These are phyloP conservation scores for Austroboletus novae-zelandiae DNA, from an alignment of 1,284 basidiomycete species.

Conservation along the genomic window DNA sequence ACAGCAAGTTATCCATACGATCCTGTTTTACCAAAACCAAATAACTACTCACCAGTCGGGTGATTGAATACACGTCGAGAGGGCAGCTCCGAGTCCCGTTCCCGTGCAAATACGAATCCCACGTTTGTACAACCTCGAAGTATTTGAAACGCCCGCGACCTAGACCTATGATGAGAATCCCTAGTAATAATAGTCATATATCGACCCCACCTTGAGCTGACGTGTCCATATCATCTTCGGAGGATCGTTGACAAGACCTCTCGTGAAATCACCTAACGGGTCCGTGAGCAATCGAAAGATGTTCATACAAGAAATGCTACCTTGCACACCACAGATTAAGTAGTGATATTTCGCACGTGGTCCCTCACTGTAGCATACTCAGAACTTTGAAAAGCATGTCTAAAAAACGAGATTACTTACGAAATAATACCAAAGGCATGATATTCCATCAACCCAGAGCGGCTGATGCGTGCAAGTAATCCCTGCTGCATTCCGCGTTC, in stretches of 20 bases:
- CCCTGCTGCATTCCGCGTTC: slow-evolving; percentile 65
- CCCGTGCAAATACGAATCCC: slow-evolving; percentile 78
- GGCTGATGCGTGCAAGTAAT: slow-evolving; percentile 54
- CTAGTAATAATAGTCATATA: background rate
- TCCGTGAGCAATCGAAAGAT: too few species aligned
- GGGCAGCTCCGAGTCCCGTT: slow-evolving; percentile 72
- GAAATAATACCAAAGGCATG: slow-evolving; percentile 62
- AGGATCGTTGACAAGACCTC: too few species aligned
- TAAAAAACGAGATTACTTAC: slow-evolving; percentile 30
- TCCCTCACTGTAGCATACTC: slow-evolving; percentile 50
- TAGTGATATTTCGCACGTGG: slow-evolving; percentile 66
- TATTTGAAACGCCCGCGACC: slow-evolving; percentile 80
- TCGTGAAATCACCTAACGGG: too few species aligned
- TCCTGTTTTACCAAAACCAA: slow-evolving; percentile 2
- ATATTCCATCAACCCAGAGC: slow-evolving; percentile 57
- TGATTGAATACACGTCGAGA: slow-evolving; percentile 72
- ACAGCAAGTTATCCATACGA: slow-evolving; percentile 7
- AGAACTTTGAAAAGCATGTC: slow-evolving; percentile 7
- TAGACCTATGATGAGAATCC: slow-evolving; percentile 26
- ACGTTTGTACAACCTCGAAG: slow-evolving; percentile 69
- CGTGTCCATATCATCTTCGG: slow-evolving; percentile 87
- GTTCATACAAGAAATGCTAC: too few species aligned
- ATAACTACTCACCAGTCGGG: slow-evolving; percentile 54
- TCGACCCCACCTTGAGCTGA: slow-evolving; percentile 56
- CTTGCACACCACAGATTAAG: too few species aligned